A percentile compares a stretch with the other conserved stretches of the same genome.
Conservation (phyloP, 2,329 filamentous ascomycete species). For the Triangularia verruculosa region DNA sequence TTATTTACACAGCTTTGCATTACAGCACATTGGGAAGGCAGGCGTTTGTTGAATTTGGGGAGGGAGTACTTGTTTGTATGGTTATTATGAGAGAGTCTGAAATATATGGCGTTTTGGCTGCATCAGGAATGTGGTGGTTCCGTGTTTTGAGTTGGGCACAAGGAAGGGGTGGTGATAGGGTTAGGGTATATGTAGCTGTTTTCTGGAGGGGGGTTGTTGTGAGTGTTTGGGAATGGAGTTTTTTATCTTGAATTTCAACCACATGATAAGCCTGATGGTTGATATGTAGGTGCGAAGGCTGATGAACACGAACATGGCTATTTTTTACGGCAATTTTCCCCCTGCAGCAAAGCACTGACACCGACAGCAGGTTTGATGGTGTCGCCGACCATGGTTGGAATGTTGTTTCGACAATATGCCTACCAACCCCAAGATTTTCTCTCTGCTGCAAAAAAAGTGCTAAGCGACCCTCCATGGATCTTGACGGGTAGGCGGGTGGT, state of each 20-base stretch:
- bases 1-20: not conserved
- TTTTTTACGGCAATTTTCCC: not conserved
- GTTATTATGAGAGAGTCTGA: not conserved
- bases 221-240: not conserved
- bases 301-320: not conserved
- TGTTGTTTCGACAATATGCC: not conserved
- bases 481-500: not conserved
- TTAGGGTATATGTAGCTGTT: not conserved
- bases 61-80: not conserved
- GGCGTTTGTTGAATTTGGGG: not conserved
- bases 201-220: not conserved
- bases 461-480: slow-evolving; percentile 3
- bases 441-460: not conserved
- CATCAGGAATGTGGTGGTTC: not conserved
- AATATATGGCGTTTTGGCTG: slow-evolving; percentile 5
- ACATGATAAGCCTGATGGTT: not conserved
- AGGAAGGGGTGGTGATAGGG: not conserved
- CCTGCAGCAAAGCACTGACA: not conserved
- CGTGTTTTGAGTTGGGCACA: not conserved
- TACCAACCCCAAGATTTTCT: not conserved
- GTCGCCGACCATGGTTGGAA: not conserved
- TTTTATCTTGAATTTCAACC: not conserved
- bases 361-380: not conserved
- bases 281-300: not conserved
- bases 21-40: not conserved